Percentiles rank a stretch among this genome's conserved stretches.
These are phyloP conservation scores for Penicillium cinerascens DNA, from an alignment of 495 filamentous ascomycete genomes.

Conservation along the genomic window DNA sequence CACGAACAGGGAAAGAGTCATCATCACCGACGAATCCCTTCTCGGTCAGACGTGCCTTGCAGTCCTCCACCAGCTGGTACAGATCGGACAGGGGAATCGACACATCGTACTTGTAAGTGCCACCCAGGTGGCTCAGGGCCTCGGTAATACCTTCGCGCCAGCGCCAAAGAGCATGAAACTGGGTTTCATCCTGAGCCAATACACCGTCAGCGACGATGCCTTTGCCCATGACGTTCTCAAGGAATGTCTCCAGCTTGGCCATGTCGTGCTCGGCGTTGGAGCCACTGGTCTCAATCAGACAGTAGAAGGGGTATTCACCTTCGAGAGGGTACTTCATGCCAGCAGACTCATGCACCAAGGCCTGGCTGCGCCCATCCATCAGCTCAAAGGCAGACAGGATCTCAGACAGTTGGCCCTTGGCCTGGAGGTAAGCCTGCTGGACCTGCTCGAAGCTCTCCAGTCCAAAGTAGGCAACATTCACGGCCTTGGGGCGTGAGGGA, in stretches of 20 bases:
- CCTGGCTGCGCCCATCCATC: conserved; percentile 83
- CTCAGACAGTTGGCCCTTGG: conserved; percentile 85
- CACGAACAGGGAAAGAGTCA: conserved; percentile 75
- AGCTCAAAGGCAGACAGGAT: conserved; percentile 97
- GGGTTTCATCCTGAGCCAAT: conserved; percentile 87
- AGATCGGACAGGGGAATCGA: conserved; percentile 88
- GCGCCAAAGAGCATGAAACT: conserved; percentile 78
- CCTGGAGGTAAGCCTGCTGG: conserved; percentile 75
- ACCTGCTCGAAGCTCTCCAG: conserved; percentile 83
- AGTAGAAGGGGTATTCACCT: conserved; percentile 86
- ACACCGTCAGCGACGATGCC: conserved; percentile 85
- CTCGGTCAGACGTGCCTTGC: conserved; percentile 61
- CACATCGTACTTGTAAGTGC: conserved; percentile 97
- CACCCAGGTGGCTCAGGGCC: conserved; percentile 81
- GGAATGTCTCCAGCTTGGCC: conserved; percentile 77
- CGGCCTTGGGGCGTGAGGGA: conserved; percentile 75
- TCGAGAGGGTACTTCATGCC: conserved; percentile 78
- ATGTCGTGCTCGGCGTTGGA: conserved; percentile 90
- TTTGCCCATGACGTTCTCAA: conserved; percentile 85
- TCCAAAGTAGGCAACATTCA: conserved; percentile 89
- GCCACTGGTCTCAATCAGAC: conserved; percentile 91
- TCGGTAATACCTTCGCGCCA: conserved; percentile 95
- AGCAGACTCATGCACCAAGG: conserved; percentile 67
- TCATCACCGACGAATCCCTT: conserved; percentile 75
- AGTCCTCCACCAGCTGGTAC: conserved; percentile 85